Conservation (phyloP, 1,284 basidiomycete species). For the Puccinia coronata region DNA sequence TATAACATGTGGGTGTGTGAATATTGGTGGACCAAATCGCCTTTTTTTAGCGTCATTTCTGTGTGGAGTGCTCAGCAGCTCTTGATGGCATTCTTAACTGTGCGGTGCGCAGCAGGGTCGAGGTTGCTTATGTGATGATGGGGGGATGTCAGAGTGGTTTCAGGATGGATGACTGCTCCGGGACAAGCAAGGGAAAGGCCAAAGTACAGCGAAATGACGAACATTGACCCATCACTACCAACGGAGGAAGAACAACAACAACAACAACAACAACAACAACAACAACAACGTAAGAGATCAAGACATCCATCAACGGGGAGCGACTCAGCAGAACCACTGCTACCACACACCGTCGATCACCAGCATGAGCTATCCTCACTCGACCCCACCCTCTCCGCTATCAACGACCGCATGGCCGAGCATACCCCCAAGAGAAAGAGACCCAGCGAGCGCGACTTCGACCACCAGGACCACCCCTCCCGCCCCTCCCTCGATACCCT, state of each 20-base stretch:
- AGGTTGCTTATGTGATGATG: not conserved
- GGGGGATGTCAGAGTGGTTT: not conserved
- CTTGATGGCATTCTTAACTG: no score
- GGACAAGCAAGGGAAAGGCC: not conserved
- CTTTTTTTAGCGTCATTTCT: no score
- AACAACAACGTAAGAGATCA: not conserved
- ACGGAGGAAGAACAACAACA: not conserved
- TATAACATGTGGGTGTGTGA: no score
- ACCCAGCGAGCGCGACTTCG: not conserved
- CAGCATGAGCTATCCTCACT: slow-evolving; percentile 10
- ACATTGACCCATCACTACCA: slow-evolving; percentile 9
- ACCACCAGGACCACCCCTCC: not conserved
- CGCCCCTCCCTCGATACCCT: slow-evolving; percentile 36
- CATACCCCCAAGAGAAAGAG: not conserved
- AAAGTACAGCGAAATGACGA: not conserved
- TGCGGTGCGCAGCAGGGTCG: no score
- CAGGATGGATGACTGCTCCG: not conserved
- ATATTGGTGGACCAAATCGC: no score
- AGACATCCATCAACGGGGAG: not conserved
- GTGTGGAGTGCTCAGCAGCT: no score
- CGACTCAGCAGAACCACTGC: not conserved
- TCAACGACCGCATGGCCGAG: slow-evolving; percentile 13
- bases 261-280: not conserved
- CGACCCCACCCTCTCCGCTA: slow-evolving; percentile 7
- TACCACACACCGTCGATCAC: not conserved